Evolutionary conservation across 345 rosid genomes (phyloP).

Genomic region (Populus nigra): DNA sequence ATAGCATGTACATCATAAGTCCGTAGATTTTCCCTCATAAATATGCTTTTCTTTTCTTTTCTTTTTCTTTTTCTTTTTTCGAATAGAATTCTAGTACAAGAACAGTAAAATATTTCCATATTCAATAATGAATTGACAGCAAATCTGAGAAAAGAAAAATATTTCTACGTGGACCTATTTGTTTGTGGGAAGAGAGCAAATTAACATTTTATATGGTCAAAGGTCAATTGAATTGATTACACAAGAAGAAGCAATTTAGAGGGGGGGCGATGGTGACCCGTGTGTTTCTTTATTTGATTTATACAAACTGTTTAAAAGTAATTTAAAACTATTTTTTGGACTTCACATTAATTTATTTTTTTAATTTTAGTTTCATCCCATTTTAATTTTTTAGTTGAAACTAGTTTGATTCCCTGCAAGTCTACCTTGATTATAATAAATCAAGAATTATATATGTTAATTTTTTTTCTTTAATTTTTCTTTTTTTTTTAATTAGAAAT

Average conservation of each 20-base stretch:
- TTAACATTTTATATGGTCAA: background rate
- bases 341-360: no score
- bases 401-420: no score
- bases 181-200: constrained; percentile 3
- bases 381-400: no score
- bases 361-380: no score
- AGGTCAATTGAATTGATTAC: background rate
- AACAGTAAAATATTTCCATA: background rate
- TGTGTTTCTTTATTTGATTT: background rate
- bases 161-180: background rate
- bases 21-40: background rate
- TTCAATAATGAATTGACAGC: background rate
- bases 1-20: background rate
- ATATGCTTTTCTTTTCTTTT: no score
- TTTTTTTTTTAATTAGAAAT: no score
- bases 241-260: background rate
- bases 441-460: no score
- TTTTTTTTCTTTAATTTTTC: no score
- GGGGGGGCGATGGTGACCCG: background rate
- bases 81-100: no score
- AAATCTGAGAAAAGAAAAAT: background rate
- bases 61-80: no score
- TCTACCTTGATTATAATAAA: no score
- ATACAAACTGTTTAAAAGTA: background rate
- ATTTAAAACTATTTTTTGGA: background rate